Conservation (phyloP, 257 asterid species). For the Striga asiatica region DNA sequence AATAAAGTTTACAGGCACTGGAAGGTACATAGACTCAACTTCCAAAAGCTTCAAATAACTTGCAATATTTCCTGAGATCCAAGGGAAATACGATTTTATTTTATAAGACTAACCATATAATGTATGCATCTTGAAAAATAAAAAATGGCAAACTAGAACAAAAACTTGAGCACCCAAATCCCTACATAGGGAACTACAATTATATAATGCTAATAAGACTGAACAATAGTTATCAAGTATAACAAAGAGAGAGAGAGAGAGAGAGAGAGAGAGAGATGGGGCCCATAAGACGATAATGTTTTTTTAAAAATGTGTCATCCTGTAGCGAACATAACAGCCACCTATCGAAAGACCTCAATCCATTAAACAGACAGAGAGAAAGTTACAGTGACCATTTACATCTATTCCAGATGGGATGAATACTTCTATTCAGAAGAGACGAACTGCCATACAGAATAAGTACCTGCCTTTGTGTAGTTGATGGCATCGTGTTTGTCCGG, state of each 20-base stretch:
- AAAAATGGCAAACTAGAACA: not conserved
- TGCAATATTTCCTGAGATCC: constrained; percentile 67
- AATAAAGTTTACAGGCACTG: constrained; percentile 88
- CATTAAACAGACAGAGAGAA: not conserved
- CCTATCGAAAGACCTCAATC: not conserved
- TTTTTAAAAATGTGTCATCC: not conserved
- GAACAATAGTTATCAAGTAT: constrained; percentile 1
- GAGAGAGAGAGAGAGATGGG: not conserved
- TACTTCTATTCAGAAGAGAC: constrained; percentile 19
- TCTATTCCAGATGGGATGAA: not conserved
- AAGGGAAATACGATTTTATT: constrained; percentile 14
- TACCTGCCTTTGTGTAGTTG: constrained; percentile 99
- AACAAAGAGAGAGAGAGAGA: too few relatives aligned
- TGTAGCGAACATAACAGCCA: not conserved
- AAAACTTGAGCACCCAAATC: not conserved
- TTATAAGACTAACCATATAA: constrained; percentile 1
- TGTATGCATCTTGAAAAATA: constrained; percentile 1
- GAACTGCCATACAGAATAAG: constrained; percentile 26
- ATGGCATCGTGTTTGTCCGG: constrained; percentile 41
- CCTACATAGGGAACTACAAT: not conserved
- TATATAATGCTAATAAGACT: constrained; percentile 5
- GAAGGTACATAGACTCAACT: constrained; percentile 80
- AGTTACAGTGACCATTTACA: constrained; percentile 8
- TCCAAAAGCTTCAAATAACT: constrained; percentile 84
- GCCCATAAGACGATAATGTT: not conserved